These are phyloP conservation scores for Mycena citricolor DNA, from an alignment of 1,284 basidiomycete species.

Conservation along the genomic window DNA sequence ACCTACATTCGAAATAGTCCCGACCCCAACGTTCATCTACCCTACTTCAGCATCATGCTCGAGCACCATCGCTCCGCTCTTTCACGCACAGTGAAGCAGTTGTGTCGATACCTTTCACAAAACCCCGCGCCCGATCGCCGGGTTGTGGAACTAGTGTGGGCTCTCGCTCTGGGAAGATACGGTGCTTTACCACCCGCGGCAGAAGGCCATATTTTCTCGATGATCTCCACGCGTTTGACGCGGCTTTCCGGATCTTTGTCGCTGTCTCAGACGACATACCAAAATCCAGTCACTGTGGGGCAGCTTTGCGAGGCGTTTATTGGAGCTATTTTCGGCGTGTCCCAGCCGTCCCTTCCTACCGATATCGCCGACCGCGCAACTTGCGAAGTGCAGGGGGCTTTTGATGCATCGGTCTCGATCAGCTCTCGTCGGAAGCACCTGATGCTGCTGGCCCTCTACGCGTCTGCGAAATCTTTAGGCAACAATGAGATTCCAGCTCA, in stretches of 20 bases:
- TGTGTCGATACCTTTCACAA: conserved; percentile 30
- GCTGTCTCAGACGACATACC: conserved; percentile 1
- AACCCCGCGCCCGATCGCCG: conserved; percentile 28
- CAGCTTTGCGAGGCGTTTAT: conserved; percentile 29
- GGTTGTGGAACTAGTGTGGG: conserved; percentile 34
- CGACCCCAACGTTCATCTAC: conserved; percentile 35
- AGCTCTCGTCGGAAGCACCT: conserved; percentile 37
- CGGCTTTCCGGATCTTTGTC: conserved; percentile 7
- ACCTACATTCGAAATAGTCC: conserved; percentile 28
- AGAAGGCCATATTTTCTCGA: conserved; percentile 28
- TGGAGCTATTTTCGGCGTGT: conserved; percentile 14
- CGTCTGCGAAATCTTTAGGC: conserved; percentile 25
- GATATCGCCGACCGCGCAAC: conserved; percentile 31
- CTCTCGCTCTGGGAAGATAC: conserved; percentile 27
- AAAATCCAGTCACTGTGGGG: conserved; percentile 17
- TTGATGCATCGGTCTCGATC: conserved; percentile 28
- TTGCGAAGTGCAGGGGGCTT: conserved; percentile 27
- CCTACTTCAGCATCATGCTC: conserved; percentile 36
- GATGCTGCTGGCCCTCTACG: conserved; percentile 33
- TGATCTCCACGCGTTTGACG: conserved; percentile 28
- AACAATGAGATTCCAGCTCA: not conserved
- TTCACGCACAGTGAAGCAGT: conserved; percentile 24
- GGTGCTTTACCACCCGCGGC: conserved; percentile 20
- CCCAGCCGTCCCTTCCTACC: conserved; percentile 15
- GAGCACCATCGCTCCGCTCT: conserved; percentile 23